phyloP scores from a whole-genome alignment of 352 stramenopile genomes.

The Phytopythium montanum region DNA sequence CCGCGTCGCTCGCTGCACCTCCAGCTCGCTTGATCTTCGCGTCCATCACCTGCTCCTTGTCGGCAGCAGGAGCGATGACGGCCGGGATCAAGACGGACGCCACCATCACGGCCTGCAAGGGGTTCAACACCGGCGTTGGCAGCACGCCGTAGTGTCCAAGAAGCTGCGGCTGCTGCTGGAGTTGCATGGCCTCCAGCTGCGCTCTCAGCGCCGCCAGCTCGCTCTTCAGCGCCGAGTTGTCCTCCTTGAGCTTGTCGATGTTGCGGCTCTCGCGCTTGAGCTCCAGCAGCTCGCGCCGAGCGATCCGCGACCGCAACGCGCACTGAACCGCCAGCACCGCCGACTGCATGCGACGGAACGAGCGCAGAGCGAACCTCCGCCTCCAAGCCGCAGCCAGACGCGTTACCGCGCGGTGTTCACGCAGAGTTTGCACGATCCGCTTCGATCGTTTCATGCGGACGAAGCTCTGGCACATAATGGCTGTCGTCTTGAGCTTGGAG shows the following conservation, averaged over 20 bases:
- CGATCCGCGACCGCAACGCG: conserved; percentile 31
- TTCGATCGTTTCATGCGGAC: conserved; percentile 36
- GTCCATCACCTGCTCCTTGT: neutral
- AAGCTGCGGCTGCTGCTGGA: conserved; percentile 2
- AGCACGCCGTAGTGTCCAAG: neutral
- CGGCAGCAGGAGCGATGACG: neutral
- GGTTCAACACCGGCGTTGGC: neutral
- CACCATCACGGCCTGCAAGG: conserved; percentile 2
- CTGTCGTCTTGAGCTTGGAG: conserved; percentile 26
- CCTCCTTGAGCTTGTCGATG: conserved; percentile 63
- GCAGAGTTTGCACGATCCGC: conserved; percentile 29
- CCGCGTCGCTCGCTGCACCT: neutral
- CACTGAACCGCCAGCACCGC: conserved; percentile 57
- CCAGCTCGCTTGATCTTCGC: neutral
- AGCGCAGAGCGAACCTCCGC: conserved; percentile 21
- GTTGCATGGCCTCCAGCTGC: conserved; percentile 47
- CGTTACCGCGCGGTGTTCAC: conserved; percentile 42
- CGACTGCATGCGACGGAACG: conserved; percentile 25
- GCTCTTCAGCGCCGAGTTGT: conserved; percentile 70
- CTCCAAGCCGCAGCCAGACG: conserved; percentile 37
- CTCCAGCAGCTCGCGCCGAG: conserved; percentile 31
- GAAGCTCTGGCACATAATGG: conserved; percentile 49
- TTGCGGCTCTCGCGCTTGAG: conserved; percentile 70
- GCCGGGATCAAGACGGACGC: neutral
- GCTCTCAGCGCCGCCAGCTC: conserved; percentile 55